Percentiles rank a stretch among this genome's conserved stretches.
phyloP scores from a whole-genome alignment of 257 asterid genomes.

The Prunella vulgaris region DNA sequence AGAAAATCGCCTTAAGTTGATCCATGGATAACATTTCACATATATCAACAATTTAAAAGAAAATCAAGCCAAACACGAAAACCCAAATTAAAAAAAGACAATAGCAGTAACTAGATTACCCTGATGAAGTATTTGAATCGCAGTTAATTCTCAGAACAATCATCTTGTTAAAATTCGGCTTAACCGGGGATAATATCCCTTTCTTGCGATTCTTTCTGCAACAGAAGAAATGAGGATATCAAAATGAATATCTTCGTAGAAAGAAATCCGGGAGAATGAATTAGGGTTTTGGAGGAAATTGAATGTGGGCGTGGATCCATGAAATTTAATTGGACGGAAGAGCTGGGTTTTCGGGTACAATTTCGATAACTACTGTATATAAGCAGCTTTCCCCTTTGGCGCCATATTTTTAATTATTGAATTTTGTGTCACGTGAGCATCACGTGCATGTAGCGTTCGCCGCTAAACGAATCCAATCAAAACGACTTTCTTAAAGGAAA shows the following conservation, averaged over 20 bases:
- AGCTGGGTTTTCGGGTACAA: slow-evolving; percentile 32
- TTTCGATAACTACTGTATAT: slow-evolving; percentile 5
- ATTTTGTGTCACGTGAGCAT: slow-evolving; percentile 13
- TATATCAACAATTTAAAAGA: not conserved
- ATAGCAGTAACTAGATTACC: slow-evolving; percentile 14
- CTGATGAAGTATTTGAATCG: not conserved
- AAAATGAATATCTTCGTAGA: not conserved
- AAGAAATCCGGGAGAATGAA: not conserved
- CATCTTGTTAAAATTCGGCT: slow-evolving; percentile 1
- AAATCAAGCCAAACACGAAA: slow-evolving; percentile 12
- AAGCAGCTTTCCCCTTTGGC: slow-evolving; percentile 34
- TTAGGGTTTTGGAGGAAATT: slow-evolving; percentile 36
- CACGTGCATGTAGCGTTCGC: not conserved
- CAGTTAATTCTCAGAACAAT: not conserved
- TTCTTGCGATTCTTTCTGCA: slow-evolving; percentile 12
- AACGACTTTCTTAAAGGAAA: too few relatives aligned
- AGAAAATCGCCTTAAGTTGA: not conserved
- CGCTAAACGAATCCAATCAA: not conserved
- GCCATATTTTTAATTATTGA: slow-evolving; percentile 25
- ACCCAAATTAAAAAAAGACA: not conserved
- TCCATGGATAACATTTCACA: not conserved
- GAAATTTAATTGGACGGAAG: slow-evolving; percentile 25
- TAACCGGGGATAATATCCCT: not conserved
- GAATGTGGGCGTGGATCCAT: slow-evolving; percentile 17
- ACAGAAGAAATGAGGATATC: slow-evolving; percentile 1